Percentiles rank a stretch among this genome's conserved stretches.
Conservation (phyloP, 2,329 filamentous ascomycete genomes). For the Scopulariopsis brevicaulis region DNA sequence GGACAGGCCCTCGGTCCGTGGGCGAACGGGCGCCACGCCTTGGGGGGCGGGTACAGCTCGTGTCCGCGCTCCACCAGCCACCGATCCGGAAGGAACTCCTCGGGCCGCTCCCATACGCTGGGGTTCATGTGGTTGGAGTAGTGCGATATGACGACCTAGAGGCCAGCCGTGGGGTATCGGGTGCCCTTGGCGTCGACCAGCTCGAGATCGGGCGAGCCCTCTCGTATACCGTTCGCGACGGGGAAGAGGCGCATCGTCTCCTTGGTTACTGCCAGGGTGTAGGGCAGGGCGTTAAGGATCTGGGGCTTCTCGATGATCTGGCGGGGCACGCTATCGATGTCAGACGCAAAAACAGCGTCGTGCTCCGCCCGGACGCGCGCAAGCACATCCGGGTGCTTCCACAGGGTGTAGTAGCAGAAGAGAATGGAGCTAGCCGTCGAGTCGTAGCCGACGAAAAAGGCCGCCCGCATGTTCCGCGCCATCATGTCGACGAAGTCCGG, state of each 20-base stretch:
- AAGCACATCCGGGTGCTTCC: constrained; percentile 16
- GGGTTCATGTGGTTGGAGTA: constrained; percentile 24
- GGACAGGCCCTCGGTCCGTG: constrained; percentile 40
- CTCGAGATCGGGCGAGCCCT: constrained; percentile 22
- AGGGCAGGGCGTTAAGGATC: constrained; percentile 37
- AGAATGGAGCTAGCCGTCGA: constrained; percentile 21
- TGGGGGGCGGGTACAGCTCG: constrained; percentile 21
- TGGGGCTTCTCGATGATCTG: constrained; percentile 22
- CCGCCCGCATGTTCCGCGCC: constrained; percentile 17
- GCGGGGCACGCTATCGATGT: constrained; percentile 9
- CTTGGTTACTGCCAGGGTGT: constrained; percentile 41
- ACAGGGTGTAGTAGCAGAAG: constrained; percentile 16
- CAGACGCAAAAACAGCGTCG: constrained; percentile 33
- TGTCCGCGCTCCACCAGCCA: constrained; percentile 22
- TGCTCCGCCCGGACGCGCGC: constrained; percentile 29
- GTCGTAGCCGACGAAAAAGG: constrained; percentile 27
- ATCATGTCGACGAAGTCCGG: constrained; percentile 16
- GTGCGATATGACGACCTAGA: constrained; percentile 27
- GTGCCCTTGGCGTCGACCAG: constrained; percentile 28
- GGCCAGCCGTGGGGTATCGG: constrained; percentile 30
- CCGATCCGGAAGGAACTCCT: constrained; percentile 35
- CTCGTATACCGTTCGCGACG: constrained; percentile 32
- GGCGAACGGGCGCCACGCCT: constrained; percentile 44
- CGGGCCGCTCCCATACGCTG: constrained; percentile 26
- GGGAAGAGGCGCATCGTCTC: constrained; percentile 43